Percentiles rank a stretch among this genome's conserved stretches.
phyloP scores from a whole-genome alignment of 768 basidiomycete genomes.

The Dacryopinax spathularia region DNA sequence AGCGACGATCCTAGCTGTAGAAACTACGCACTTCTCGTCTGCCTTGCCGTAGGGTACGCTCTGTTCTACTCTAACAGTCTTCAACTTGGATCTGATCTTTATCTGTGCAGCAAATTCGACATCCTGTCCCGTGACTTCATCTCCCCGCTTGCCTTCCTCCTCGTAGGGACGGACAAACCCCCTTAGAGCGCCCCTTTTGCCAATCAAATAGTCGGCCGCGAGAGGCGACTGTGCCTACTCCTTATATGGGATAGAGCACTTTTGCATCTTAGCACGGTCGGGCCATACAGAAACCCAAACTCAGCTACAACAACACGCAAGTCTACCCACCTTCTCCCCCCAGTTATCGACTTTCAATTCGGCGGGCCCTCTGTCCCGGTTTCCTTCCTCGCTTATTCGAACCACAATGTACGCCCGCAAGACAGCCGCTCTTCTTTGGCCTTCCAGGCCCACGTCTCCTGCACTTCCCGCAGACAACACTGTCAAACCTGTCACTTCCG shows the following conservation, averaged over 20 bases:
- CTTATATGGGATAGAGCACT: conserved; percentile 24
- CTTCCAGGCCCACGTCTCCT: conserved; percentile 51
- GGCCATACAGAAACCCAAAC: conserved; percentile 11
- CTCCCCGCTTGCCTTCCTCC: conserved; percentile 21
- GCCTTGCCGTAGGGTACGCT: not conserved
- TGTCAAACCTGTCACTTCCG: conserved; percentile 7
- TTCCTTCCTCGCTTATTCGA: conserved; percentile 14
- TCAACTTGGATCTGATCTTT: not conserved
- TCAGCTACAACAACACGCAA: conserved; percentile 12
- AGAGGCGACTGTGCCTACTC: conserved; percentile 11
- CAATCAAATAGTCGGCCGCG: conserved; percentile 5
- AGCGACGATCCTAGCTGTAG: conserved; percentile 7
- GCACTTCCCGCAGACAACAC: conserved; percentile 23
- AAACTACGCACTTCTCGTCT: conserved; percentile 2
- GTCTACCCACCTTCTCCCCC: conserved; percentile 10
- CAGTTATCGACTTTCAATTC: conserved; percentile 13
- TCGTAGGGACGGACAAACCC: conserved; percentile 60
- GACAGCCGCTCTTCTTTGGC: conserved; percentile 49
- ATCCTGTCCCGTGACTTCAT: conserved; percentile 2
- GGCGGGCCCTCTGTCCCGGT: conserved; percentile 14
- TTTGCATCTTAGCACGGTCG: conserved; percentile 21
- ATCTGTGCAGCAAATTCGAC: not conserved
- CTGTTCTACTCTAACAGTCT: not conserved
- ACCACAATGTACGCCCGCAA: conserved; percentile 50
- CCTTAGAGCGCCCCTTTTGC: conserved; percentile 39